A percentile compares a stretch with the other conserved stretches of the same genome.
Conservation (phyloP, 73 alveolate species). For the Halteria grandinella region DNA sequence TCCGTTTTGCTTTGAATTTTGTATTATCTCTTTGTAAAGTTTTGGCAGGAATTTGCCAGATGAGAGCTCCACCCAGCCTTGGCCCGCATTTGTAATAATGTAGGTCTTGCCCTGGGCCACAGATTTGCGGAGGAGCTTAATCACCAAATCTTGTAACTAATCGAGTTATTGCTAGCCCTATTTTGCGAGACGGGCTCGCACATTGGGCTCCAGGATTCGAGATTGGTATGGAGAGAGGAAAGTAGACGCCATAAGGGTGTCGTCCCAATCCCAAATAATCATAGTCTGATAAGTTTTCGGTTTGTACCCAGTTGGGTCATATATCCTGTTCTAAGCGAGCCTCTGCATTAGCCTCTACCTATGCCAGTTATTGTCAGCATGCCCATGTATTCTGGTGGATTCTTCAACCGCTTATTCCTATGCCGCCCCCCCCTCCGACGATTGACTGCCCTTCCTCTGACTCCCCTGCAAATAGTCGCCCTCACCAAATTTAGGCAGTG, state of each 20-base stretch:
- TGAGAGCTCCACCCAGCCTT: constrained; percentile 98
- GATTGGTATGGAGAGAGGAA: constrained; percentile 44
- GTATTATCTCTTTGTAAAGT: constrained; percentile 27
- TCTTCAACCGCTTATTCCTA: no score
- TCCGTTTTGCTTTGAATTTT: constrained; percentile 38
- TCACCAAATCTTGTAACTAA: background rate
- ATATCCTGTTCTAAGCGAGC: constrained; percentile 44
- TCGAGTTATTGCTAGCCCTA: background rate
- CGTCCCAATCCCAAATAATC: constrained; percentile 80
- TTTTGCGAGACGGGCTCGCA: background rate
- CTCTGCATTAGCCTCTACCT: background rate
- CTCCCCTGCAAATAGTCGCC: background rate
- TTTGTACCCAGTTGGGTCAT: constrained; percentile 59
- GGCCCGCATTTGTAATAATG: constrained; percentile 97
- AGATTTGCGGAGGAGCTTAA: background rate
- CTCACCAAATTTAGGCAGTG: background rate
- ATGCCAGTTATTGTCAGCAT: background rate
- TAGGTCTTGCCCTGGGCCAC: constrained; percentile 71
- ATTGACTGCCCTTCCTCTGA: background rate
- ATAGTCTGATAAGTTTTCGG: constrained; percentile 62
- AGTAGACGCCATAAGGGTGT: constrained; percentile 69
- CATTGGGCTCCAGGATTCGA: constrained; percentile 20
- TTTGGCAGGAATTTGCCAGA: constrained; percentile 79
- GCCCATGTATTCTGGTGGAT: no score
- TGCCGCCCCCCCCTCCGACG: no score